Conservation (phyloP, 805 yeast genomes). For the Zygoascus ofunaensis region DNA sequence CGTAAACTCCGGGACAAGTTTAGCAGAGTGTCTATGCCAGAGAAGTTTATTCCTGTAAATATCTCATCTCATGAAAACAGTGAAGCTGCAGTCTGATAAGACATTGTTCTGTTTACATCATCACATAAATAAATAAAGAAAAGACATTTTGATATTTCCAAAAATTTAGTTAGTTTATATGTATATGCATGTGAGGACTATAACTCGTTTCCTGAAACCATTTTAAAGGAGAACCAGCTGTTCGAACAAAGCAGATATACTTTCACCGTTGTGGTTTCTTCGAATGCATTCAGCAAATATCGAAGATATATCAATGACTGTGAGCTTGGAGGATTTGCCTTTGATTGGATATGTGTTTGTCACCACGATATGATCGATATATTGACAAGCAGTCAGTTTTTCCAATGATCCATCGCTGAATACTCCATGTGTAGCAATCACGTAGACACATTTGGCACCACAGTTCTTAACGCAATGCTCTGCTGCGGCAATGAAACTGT, state of each 20-base stretch:
- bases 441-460: conserved; percentile 86
- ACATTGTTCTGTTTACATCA: not conserved
- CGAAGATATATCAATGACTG: conserved; percentile 85
- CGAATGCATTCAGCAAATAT: conserved; percentile 97
- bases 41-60: conserved; percentile 30
- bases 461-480: conserved; percentile 93
- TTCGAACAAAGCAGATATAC: conserved; percentile 86
- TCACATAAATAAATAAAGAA: not conserved
- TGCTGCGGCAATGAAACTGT: conserved; percentile 92
- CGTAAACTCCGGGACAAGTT: conserved; percentile 75
- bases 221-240: conserved; percentile 38
- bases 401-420: conserved; percentile 84
- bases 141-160: too few species aligned
- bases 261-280: conserved; percentile 97
- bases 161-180: too few species aligned
- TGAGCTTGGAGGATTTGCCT: conserved; percentile 56
- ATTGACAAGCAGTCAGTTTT: conserved; percentile 63
- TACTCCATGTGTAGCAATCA: conserved; percentile 93
- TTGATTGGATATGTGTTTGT: conserved; percentile 92
- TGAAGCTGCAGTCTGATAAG: not conserved
- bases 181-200: too few species aligned
- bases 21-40: conserved; percentile 80
- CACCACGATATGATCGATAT: conserved; percentile 85
- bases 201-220: too few species aligned
- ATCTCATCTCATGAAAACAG: conserved; percentile 9